Base-by-base conservation (phyloP, 2,329 filamentous ascomycete genomes). In the Cytospora piceicola region DNA sequence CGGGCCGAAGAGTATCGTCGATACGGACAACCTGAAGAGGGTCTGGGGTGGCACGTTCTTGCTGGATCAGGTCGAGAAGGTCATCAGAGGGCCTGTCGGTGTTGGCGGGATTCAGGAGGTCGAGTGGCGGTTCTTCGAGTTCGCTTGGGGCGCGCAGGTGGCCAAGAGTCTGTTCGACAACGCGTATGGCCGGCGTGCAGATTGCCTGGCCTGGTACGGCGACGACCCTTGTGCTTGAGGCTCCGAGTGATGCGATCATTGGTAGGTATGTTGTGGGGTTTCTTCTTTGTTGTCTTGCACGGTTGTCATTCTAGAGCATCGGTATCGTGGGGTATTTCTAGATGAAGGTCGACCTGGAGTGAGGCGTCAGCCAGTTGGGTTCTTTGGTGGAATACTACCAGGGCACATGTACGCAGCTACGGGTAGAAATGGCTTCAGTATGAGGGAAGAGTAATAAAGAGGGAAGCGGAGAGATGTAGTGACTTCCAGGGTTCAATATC, bases 91-190 rank as follows among this genome's bases (percentile, higher is more conserved):
- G 0, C 34, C 55, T 22, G 22, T 24, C 0, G 39, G 51, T 24
- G n/a, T 49, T 0, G 29, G 30, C 9, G 61, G 54, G 8, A 9
- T 52, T 5, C 51, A 51, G 15, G 53, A 63, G 61, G 49, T 63
- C 4, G 53, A 63, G 61, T 63, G 61, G 61, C 39, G 61, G 2
- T 63, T 63, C 42, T 63, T 30, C n/a, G 30, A 54, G 20, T 63
- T 36, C 30, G 61, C 39, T 6, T 57, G 51, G 39, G 56, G 56
- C 12, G 61, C 61, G 4, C 53, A 57, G 61, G 53, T 46, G 14
- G 61, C 61, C 39, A 39, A 57, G 12, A 12, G 22, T 51, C 30
- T 63, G 11, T 63, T 63, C 5, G 39, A 63, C 8, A 27, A 57
- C 1, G 2, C 22, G 2, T 63, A 63, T 6, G 61, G 61, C 2